Percentiles rank a stretch among this genome's conserved stretches.
Conservation (phyloP, 495 filamentous ascomycete genomes). For the Penicillium antarcticum region DNA sequence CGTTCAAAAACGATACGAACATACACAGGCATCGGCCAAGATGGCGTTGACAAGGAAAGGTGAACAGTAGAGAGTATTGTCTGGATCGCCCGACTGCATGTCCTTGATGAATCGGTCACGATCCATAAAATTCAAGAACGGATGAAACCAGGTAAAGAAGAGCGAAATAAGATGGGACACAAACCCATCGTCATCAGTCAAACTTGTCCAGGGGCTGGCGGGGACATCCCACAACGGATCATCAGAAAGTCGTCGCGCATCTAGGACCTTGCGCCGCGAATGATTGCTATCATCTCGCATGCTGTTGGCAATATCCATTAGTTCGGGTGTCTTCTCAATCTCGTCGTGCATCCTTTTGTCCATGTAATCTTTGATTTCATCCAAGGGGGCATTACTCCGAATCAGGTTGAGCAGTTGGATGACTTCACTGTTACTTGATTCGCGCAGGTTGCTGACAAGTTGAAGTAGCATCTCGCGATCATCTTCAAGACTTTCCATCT, state of each 20-base stretch:
- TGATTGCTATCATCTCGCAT: neutral
- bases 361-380: conserved; percentile 30
- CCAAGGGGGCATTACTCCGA: conserved; percentile 30
- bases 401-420: conserved; percentile 30
- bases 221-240: conserved; percentile 21
- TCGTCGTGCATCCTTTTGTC: conserved; percentile 23
- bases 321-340: conserved; percentile 22
- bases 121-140: conserved; percentile 40
- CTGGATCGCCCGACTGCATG: conserved; percentile 27
- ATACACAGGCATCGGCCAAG: conserved; percentile 21
- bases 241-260: neutral
- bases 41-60: conserved; percentile 48
- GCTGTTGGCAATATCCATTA: conserved; percentile 8
- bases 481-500: conserved; percentile 31
- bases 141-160: conserved; percentile 45
- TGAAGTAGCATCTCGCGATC: conserved; percentile 25
- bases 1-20: neutral
- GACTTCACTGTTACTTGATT: conserved; percentile 15
- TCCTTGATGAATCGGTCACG: conserved; percentile 39
- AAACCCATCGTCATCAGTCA: conserved; percentile 44
- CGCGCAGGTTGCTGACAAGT: conserved; percentile 26
- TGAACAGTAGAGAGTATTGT: conserved; percentile 35
- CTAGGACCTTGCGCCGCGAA: neutral
- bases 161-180: conserved; percentile 47
- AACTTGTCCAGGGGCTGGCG: conserved; percentile 43